Base-by-base conservation (phyloP, 2,329 filamentous ascomycete species). In the Paecilomyces variotii region DNA sequence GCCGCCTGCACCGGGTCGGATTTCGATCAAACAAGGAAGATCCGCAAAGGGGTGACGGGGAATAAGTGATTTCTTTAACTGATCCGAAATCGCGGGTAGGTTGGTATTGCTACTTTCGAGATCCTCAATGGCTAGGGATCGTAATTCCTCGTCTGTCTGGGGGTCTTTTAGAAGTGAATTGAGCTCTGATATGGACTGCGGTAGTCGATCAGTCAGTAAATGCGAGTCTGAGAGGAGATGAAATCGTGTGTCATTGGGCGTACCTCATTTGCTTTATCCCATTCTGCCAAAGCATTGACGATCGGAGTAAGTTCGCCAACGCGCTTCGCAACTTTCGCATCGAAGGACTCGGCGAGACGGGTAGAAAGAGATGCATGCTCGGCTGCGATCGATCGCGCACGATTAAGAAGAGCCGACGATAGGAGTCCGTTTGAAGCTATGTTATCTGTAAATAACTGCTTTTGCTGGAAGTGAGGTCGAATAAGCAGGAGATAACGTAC, bases 1-100 rank as follows among this genome's bases (percentile, higher is more conserved):
- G 1, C 94, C 94, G 39, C 94, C 94, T 0, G 91, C 92, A 0
- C 94, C 94, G 0, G 94, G 94, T 0, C 92, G 85, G 60, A 99
- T 89, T 76, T 99, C 94, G 50, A 99, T 77, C 62, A 99, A 82
- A 73, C 93, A 97, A 56, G 92, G 91, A 65, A 97, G 82, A 62
- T 91, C 84, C 32, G 90, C 90, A 71, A 97, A 99, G 2, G 92
- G 90, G 72, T 99, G 92, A 49, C 86, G 84, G 0, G 94, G 94
- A 14, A 96, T 89, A 56, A 99, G 82, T 53, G 89, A 86, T 25
- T 82, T 84, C 27, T 90, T 90, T 51, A 99, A 82, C 35, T 83
- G 84, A 39, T 81, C 81, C 0, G 86, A 85, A 27, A 95, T 82
- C 0, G 76, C 70, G 2, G 82, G 79, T 26, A 97, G 81, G 59